phyloP scores from a whole-genome alignment of 2,329 filamentous ascomycete genomes.

The Talaromyces sp. region DNA sequence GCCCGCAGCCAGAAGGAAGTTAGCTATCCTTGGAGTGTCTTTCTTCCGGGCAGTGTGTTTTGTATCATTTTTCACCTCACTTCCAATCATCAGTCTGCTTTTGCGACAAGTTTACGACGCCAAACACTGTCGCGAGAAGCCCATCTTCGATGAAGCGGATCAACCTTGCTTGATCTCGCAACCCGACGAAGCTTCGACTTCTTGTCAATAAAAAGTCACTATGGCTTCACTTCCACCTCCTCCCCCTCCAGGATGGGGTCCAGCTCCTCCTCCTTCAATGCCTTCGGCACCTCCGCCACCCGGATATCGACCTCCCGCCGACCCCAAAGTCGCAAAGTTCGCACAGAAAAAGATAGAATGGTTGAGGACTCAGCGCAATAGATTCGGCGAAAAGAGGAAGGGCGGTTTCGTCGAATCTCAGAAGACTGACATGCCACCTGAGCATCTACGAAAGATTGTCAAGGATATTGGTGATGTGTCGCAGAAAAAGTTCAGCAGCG shows the following conservation, averaged over 20 bases:
- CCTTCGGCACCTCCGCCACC: constrained; percentile 72
- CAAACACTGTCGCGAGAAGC: constrained; percentile 13
- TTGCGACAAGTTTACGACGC: neutral
- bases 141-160: constrained; percentile 26
- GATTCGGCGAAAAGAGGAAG: constrained; percentile 95
- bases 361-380: constrained; percentile 83
- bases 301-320: constrained; percentile 73
- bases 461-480: constrained; percentile 98
- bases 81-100: neutral
- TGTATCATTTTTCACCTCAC: constrained; percentile 4
- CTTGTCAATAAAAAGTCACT: constrained; percentile 23
- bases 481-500: constrained; percentile 97
- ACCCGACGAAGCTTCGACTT: constrained; percentile 14
- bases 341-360: constrained; percentile 99
- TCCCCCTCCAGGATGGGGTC: constrained; percentile 65
- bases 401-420: constrained; percentile 96
- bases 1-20: constrained; percentile 29
- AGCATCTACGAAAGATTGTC: constrained; percentile 97
- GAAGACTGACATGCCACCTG: constrained; percentile 97
- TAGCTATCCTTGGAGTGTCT: constrained; percentile 22
- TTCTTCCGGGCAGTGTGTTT: constrained; percentile 21
- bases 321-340: constrained; percentile 88
- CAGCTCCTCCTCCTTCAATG: constrained; percentile 50
- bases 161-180: constrained; percentile 32
- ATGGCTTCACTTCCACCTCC: constrained; percentile 63